Evolutionary conservation across 441 rosid genomes (phyloP).

Genomic region (Erodium chrysanthum): DNA sequence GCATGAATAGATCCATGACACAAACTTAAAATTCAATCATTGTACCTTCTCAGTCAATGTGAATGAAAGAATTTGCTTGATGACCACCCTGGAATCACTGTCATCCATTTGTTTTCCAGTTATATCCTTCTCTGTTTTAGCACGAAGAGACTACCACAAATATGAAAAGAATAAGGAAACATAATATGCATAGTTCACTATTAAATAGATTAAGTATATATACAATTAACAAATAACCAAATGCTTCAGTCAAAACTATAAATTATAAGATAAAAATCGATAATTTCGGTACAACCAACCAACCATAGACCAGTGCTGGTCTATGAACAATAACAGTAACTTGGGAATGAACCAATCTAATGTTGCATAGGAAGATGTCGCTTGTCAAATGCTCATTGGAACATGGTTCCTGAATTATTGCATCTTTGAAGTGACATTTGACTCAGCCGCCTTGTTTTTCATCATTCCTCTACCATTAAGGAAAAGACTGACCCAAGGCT

Average conservation of each 20-base stretch:
- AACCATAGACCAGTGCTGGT: too few relatives aligned
- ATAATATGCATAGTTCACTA: background rate
- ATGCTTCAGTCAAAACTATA: too few relatives aligned
- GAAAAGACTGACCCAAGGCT: background rate
- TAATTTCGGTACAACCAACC: background rate
- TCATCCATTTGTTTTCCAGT: constrained; percentile 38
- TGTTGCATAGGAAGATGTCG: background rate
- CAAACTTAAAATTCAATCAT: constrained; percentile 10
- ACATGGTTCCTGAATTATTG: background rate
- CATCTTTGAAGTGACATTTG: background rate
- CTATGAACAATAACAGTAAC: too few relatives aligned
- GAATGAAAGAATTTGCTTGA: constrained; percentile 75
- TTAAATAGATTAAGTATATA: too few relatives aligned
- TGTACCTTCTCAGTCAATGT: constrained; percentile 74
- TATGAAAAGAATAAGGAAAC: background rate
- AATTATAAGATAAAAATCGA: too few relatives aligned
- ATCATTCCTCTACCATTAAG: background rate
- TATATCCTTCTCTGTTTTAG: constrained; percentile 51
- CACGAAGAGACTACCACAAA: constrained; percentile 71
- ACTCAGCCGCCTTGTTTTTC: background rate
- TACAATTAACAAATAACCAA: background rate
- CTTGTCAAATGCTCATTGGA: background rate
- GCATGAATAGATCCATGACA: background rate
- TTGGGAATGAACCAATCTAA: background rate
- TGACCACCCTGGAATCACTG: constrained; percentile 38